Evolutionary conservation across 148 eudicot genomes (phyloP).

Genomic region (Bassia scoparia): DNA sequence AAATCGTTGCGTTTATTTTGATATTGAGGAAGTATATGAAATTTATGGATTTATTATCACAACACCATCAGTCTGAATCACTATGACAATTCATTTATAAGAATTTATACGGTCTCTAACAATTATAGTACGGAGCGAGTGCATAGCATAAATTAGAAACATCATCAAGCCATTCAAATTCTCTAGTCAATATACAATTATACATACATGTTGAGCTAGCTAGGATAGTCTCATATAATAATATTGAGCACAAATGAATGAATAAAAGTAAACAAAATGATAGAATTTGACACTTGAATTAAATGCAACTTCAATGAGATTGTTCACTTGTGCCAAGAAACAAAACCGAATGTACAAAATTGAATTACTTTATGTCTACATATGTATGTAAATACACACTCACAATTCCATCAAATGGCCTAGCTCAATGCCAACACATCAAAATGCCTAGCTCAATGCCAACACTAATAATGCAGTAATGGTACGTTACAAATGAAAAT

Average conservation of each 20-base stretch:
- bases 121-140: no score
- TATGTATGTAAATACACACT: background rate
- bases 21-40: no score
- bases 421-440: background rate
- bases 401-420: background rate
- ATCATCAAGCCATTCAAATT: no score
- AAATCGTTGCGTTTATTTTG: no score
- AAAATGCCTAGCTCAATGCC: background rate
- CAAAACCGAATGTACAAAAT: background rate
- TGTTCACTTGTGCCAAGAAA: background rate
- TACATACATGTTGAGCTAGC: background rate
- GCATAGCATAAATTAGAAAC: no score
- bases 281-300: conserved; percentile 1
- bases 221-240: background rate
- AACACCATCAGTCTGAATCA: no score
- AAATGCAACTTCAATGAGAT: background rate
- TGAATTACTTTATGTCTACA: background rate
- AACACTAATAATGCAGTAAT: background rate
- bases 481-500: background rate
- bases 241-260: no score
- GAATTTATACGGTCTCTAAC: no score
- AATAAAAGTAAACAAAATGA: background rate
- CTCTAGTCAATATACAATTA: no score
- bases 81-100: no score
- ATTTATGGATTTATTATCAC: no score